Conservation (phyloP, 1,284 basidiomycete genomes). For the Hymenochaete sp. region DNA sequence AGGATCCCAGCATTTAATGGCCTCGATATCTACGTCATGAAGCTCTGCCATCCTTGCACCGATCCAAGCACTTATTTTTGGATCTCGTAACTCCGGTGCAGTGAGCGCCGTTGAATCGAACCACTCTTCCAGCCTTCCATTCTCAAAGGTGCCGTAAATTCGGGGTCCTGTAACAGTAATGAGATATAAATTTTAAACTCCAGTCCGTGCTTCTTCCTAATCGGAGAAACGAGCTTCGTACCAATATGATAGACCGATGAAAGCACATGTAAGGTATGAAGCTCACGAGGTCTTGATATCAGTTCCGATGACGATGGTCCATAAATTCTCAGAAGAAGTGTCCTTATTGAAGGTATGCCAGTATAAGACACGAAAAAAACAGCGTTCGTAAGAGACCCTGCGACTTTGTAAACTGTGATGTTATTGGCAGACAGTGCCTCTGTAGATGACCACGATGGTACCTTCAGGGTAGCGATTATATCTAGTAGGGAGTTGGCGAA, state of each 20-base stretch:
- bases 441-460: constrained; percentile 45
- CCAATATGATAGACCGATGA: constrained; percentile 82
- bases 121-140: constrained; percentile 89
- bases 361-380: constrained; percentile 85
- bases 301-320: constrained; percentile 78
- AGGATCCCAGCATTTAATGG: constrained; percentile 43
- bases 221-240: no score
- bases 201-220: no score
- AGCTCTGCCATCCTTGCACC: constrained; percentile 88
- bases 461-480: constrained; percentile 43
- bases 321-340: constrained; percentile 81
- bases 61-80: constrained; percentile 72
- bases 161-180: no score
- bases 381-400: constrained; percentile 87
- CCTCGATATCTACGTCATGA: constrained; percentile 77
- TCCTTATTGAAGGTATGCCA: constrained; percentile 43
- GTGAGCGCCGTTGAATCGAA: constrained; percentile 80
- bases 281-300: constrained; percentile 78
- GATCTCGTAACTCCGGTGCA: constrained; percentile 67
- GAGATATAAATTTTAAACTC: no score
- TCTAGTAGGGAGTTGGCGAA: constrained; percentile 56
- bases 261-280: constrained; percentile 80
- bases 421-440: constrained; percentile 37
- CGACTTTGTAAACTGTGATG: constrained; percentile 70
- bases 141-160: constrained; percentile 88